phyloP scores from a whole-genome alignment of 805 yeast genomes.

The Metschnikowia reukaufii region DNA sequence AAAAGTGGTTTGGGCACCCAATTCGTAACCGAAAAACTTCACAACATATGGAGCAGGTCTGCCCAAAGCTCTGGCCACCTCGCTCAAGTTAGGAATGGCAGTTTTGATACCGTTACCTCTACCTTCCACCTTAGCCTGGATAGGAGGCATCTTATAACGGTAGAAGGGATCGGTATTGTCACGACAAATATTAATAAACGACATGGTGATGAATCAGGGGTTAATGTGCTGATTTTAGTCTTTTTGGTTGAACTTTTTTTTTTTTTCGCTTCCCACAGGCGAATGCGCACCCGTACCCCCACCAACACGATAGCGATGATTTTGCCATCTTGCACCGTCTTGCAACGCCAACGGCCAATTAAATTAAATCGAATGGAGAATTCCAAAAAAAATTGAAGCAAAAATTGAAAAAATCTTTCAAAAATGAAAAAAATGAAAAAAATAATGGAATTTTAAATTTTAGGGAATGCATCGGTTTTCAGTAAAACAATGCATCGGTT shows the following conservation, averaged over 20 bases:
- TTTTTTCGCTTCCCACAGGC: constrained; percentile 3
- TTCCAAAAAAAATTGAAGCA: background rate
- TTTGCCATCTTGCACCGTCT: background rate
- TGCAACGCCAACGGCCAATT: too few relatives aligned
- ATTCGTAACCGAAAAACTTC: constrained; percentile 93
- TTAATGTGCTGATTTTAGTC: background rate
- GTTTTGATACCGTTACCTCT: constrained; percentile 99
- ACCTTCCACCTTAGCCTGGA: constrained; percentile 96
- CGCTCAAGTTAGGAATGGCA: constrained; percentile 83
- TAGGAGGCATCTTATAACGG: constrained; percentile 99
- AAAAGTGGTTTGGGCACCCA: constrained; percentile 92
- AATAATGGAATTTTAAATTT: background rate
- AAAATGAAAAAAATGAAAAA: too few relatives aligned
- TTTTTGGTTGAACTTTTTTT: constrained; percentile 1
- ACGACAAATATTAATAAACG: constrained; percentile 90
- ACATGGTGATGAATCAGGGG: constrained; percentile 51
- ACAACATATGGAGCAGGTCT: constrained; percentile 91
- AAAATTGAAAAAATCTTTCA: too few relatives aligned
- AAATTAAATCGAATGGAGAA: background rate
- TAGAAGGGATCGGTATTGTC: constrained; percentile 97
- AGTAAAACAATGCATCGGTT: constrained; percentile 73
- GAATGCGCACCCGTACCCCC: constrained; percentile 18
- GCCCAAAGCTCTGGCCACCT: constrained; percentile 91
- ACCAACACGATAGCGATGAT: background rate
- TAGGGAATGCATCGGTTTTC: constrained; percentile 72